Evolutionary conservation across 345 rosid genomes (phyloP), one percentile per base, ranked within the genome.

Genomic region (Dimocarpus longan): DNA sequence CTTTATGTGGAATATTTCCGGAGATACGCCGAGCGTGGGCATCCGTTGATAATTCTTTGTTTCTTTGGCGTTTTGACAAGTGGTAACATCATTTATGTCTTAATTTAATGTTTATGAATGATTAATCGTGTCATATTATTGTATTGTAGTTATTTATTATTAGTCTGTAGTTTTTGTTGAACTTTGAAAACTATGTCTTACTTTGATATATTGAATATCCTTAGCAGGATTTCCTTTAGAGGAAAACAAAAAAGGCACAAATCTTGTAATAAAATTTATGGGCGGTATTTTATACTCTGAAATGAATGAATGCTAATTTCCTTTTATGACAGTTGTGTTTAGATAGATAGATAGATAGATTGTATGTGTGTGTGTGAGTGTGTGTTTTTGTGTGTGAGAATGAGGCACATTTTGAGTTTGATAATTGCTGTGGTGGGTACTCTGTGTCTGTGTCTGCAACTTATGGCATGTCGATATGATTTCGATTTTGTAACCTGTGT

Each of bases 11-110:
- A 37, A 90, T 95, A 78, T 95, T 95, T 72, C 98, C 98, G 0
- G 97, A 94, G 90, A 91, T 95, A 80, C 88, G 92, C 54, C 83
- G 97, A 74, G 99, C 97, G 7, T 95, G 99, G 99, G 99, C 99
- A 24, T 93, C 99, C 0, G 98, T 95, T 0, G 98, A 95, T 52
- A 93, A 91, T 81, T 91, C 97, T 54, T 75, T 95, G 82, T 95
- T 95, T 82, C 87, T 95, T 48, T 95, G 99, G 99, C 95, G 95
- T 78, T 95, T 95, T 77, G 99, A 95, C 82, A 91, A 94, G 83
- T 83, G 99, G 99, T 93, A 85, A 81, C 85, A 32, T 68, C 18
- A 66, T 74, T 15, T 66, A 42, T 44, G 19, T 74, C 66, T 74
- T 66, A 4, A 12, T 75, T 70, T 16, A 65, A 28, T 65, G 12